Conservation (phyloP, 495 filamentous ascomycete species). For the Aspergillus nidulans region DNA sequence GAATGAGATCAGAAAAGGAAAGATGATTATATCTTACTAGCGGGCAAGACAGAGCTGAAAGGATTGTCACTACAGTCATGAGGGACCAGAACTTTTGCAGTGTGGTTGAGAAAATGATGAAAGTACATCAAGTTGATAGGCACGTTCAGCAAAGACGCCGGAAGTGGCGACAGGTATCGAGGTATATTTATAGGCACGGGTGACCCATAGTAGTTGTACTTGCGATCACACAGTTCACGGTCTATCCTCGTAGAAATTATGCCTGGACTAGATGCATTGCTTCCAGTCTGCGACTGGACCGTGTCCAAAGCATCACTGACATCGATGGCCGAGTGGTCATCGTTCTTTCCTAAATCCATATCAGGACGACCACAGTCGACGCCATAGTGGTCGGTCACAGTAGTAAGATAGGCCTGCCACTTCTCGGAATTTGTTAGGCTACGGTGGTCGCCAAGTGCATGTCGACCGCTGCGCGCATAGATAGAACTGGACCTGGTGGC, state of each 20-base stretch:
- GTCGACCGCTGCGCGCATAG: background rate
- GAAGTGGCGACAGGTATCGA: conserved; percentile 60
- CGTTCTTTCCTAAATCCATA: conserved; percentile 62
- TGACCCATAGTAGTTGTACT: conserved; percentile 57
- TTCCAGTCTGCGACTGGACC: conserved; percentile 16
- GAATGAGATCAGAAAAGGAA: background rate
- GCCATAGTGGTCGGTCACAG: conserved; percentile 52
- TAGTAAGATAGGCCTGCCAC: conserved; percentile 40
- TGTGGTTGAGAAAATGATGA: conserved; percentile 80
- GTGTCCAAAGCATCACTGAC: conserved; percentile 36
- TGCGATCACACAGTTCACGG: background rate
- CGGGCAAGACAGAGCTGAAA: conserved; percentile 64
- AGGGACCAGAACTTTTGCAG: conserved; percentile 67
- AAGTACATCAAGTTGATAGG: conserved; percentile 75
- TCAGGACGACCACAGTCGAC: conserved; percentile 66
- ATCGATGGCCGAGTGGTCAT: conserved; percentile 56
- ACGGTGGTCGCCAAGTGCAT: conserved; percentile 1
- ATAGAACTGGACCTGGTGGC: background rate
- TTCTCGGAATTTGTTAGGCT: conserved; percentile 23
- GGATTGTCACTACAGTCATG: conserved; percentile 74
- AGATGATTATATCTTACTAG: conserved; percentile 50
- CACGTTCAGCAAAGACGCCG: conserved; percentile 61
- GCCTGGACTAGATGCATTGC: conserved; percentile 13
- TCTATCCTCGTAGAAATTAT: conserved; percentile 4
- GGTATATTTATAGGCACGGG: conserved; percentile 67